Percentiles rank a stretch among this genome's conserved stretches.
These are phyloP conservation scores for Gilbertella persicaria DNA, from an alignment of 371 early-diverging fungal genomes.

Conservation along the genomic window DNA sequence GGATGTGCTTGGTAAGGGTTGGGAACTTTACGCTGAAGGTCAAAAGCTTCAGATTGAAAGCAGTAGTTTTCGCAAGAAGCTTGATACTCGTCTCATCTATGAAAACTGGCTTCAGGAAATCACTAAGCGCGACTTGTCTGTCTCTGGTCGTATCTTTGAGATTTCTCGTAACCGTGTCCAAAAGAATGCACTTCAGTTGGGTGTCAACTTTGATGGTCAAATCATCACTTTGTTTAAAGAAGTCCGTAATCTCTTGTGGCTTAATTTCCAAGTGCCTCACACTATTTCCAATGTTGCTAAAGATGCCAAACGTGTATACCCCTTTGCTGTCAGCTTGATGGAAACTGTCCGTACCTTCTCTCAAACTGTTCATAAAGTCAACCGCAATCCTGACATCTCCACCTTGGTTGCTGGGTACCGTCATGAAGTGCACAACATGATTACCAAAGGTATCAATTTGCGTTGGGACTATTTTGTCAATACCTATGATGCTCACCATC, in stretches of 20 bases:
- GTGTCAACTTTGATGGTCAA: conserved; percentile 93
- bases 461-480: conserved; percentile 97
- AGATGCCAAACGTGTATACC: conserved; percentile 96
- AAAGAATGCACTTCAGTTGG: conserved; percentile 76
- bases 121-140: conserved; percentile 79
- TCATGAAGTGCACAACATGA: conserved; percentile 89
- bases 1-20: conserved; percentile 96
- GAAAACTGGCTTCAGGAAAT: conserved; percentile 94
- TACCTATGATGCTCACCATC: conserved; percentile 66
- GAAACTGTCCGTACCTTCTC: conserved; percentile 94
- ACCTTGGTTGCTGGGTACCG: conserved; percentile 89
- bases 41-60: conserved; percentile 91
- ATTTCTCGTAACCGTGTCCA: conserved; percentile 86
- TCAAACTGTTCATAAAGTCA: conserved; percentile 81
- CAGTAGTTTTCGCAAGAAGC: conserved; percentile 88
- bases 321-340: conserved; percentile 94
- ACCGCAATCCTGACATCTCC: conserved; percentile 75
- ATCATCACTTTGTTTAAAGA: conserved; percentile 97
- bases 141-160: conserved; percentile 91
- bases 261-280: conserved; percentile 91
- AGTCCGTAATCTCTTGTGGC: conserved; percentile 92
- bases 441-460: conserved; percentile 83
- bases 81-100: conserved; percentile 88
- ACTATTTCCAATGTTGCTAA: conserved; percentile 92
- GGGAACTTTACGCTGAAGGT: conserved; percentile 97